Conservation (phyloP, 2,329 filamentous ascomycete genomes). For the Phaeophleospora eucalypticola region DNA sequence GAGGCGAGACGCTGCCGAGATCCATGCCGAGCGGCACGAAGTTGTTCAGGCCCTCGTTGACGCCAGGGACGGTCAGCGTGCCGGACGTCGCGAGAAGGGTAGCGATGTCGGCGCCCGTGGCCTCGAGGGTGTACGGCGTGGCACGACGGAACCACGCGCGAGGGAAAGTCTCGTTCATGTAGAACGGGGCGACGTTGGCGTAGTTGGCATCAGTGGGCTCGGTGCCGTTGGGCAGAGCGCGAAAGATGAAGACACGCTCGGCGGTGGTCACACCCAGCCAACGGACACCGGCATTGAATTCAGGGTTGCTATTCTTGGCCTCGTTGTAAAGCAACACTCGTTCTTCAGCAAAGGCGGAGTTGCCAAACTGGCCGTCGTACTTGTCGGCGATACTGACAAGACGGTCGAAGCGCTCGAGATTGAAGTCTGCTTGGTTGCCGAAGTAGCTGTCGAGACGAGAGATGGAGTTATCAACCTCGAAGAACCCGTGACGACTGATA, state of each 20-base stretch:
- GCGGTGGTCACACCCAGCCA: conserved; percentile 27
- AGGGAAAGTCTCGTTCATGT: conserved; percentile 31
- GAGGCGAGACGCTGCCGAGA: conserved; percentile 14
- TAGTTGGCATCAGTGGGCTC: conserved; percentile 13
- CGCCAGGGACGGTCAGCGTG: conserved; percentile 21
- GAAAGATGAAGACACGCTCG: conserved; percentile 30
- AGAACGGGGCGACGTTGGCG: conserved; percentile 28
- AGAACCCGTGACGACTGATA: conserved; percentile 27
- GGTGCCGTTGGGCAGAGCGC: conserved; percentile 27
- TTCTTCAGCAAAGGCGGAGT: conserved; percentile 20
- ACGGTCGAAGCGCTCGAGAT: conserved; percentile 21
- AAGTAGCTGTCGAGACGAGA: conserved; percentile 24
- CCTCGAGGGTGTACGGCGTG: conserved; percentile 20
- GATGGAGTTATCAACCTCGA: conserved; percentile 29
- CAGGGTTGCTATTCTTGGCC: conserved; percentile 26
- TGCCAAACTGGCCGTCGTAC: conserved; percentile 23
- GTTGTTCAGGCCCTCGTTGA: conserved; percentile 27
- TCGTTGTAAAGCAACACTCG: conserved; percentile 25
- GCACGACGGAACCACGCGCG: conserved; percentile 23
- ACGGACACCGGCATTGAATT: conserved; percentile 24
- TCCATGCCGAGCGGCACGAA: conserved; percentile 26
- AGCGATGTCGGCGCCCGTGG: conserved; percentile 20
- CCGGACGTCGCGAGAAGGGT: conserved; percentile 17
- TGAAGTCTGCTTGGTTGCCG: conserved; percentile 29
- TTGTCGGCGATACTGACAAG: conserved; percentile 21